These are phyloP conservation scores for Pseudozyma tsukubaensis DNA, from an alignment of 1,284 basidiomycete genomes.

Conservation along the genomic window DNA sequence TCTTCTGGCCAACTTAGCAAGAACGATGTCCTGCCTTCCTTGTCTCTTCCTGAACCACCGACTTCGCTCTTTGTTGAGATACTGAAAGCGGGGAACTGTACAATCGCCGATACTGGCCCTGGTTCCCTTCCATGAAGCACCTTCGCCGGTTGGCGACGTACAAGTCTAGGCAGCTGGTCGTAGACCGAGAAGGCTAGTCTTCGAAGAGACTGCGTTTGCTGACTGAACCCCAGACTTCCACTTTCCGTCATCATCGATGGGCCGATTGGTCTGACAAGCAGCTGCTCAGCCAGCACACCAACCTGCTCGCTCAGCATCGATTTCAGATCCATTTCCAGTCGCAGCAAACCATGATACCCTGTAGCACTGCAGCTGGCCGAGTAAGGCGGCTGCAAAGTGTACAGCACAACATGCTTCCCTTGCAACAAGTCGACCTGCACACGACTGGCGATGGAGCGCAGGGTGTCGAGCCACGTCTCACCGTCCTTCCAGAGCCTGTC, in stretches of 20 bases:
- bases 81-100: constrained; percentile 53
- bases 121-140: constrained; percentile 38
- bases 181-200: constrained; percentile 46
- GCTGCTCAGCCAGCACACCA: constrained; percentile 38
- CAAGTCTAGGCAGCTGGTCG: constrained; percentile 45
- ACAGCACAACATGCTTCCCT: constrained; percentile 53
- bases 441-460: constrained; percentile 42
- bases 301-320: constrained; percentile 42
- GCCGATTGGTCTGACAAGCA: constrained; percentile 41
- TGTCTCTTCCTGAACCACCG: not conserved
- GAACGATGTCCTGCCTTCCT: constrained; percentile 11
- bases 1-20: constrained; percentile 25
- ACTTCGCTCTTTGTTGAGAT: constrained; percentile 8
- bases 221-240: constrained; percentile 35
- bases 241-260: constrained; percentile 45
- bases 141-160: constrained; percentile 40
- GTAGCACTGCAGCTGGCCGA: constrained; percentile 14
- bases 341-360: constrained; percentile 33
- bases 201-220: constrained; percentile 23
- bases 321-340: constrained; percentile 39
- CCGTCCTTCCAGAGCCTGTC: constrained; percentile 32
- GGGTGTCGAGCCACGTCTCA: constrained; percentile 48
- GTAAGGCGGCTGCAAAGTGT: constrained; percentile 36
- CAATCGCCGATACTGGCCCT: constrained; percentile 29
- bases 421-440: constrained; percentile 32